Conservation (phyloP, 768 basidiomycete species). For the Coprinopsis marcescibilis region DNA sequence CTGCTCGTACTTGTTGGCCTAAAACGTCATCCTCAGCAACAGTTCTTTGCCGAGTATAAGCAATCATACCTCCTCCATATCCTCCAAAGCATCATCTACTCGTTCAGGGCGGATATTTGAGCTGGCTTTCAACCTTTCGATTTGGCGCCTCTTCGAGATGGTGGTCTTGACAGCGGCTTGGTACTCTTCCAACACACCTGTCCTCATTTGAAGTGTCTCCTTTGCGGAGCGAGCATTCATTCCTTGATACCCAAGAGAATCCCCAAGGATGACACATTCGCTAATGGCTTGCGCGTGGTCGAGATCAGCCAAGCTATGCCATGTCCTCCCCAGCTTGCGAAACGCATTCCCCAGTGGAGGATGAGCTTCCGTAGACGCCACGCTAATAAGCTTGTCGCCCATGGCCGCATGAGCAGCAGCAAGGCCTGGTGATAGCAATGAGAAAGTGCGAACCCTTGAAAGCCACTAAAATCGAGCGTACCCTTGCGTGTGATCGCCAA, state of each 20-base stretch:
- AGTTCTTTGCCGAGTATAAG: slow-evolving; percentile 4
- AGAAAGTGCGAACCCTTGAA: slow-evolving; percentile 1
- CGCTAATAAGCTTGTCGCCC: slow-evolving; percentile 88
- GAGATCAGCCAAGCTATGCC: slow-evolving; percentile 84
- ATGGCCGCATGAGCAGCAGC: slow-evolving; percentile 79
- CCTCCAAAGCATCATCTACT: slow-evolving; percentile 88
- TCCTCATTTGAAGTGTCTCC: slow-evolving; percentile 86
- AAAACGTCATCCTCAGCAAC: slow-evolving; percentile 3
- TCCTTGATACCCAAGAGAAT: slow-evolving; percentile 93
- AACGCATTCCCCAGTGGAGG: slow-evolving; percentile 78
- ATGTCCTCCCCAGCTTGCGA: slow-evolving; percentile 79
- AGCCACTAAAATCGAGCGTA: slow-evolving; percentile 25
- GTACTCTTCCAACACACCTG: slow-evolving; percentile 89
- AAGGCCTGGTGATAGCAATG: slow-evolving; percentile 44
- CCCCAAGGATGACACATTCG: slow-evolving; percentile 94
- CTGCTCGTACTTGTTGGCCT: slow-evolving; percentile 92
- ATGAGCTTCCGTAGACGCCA: slow-evolving; percentile 86
- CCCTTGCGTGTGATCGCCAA: slow-evolving; percentile 77
- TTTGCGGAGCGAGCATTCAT: slow-evolving; percentile 96
- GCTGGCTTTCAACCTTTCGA: slow-evolving; percentile 84
- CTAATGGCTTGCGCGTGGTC: slow-evolving; percentile 89
- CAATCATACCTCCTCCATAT: slow-evolving; percentile 76
- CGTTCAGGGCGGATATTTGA: slow-evolving; percentile 79
- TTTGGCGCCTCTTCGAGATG: slow-evolving; percentile 87
- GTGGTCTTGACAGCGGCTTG: slow-evolving; percentile 89